Evolutionary conservation across 176 grass and related monocot genomes (phyloP), one percentile per base, ranked within the genome.

Genomic region (Oryza brachyantha): DNA sequence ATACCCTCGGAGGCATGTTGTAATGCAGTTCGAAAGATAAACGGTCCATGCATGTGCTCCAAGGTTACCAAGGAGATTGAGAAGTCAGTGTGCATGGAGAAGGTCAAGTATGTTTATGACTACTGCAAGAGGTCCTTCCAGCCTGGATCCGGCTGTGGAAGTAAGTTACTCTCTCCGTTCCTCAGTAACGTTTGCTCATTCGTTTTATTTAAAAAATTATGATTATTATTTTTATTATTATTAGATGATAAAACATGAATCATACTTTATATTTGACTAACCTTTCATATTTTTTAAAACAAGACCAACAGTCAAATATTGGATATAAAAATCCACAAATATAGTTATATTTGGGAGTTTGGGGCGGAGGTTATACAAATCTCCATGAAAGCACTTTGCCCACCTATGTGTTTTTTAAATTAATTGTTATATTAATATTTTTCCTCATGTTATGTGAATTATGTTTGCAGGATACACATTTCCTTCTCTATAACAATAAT

Each of bases 31-130:
- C 10, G 52, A 11, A 79, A 65, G 24, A 34, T 5, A 3, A 10
- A 92, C 8, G 10, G 74, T 1, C 50, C 79, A 10, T 83, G 77
- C 66, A 0, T 88, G 16, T 92, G 90, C 50, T 40, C 45, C 38
- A 83, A 75, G 41, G 34, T 85, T 17, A 88, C 52, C 29, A 52
- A 72, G 26, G 39, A 39, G 1, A 8, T 66, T 1, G 61, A 88
- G 77, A 79, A 83, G 73, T 0, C 84, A 0, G 62, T 91, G 35
- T 81, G 58, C 61, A 88, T 91, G 86, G 66, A 85, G 0, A 91
- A 91, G 14, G 73, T 91, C 17, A 61, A 75, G 24, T 88, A 83
- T 0, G 78, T 85, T 1, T 52, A 50, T 0, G 7, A 54, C 3
- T 21, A 36, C 9, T 94, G 88, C 9, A 43, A 70, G 22, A 84